Conservation (phyloP, 2,329 filamentous ascomycete genomes). For the Colletotrichum orchidophilum region DNA sequence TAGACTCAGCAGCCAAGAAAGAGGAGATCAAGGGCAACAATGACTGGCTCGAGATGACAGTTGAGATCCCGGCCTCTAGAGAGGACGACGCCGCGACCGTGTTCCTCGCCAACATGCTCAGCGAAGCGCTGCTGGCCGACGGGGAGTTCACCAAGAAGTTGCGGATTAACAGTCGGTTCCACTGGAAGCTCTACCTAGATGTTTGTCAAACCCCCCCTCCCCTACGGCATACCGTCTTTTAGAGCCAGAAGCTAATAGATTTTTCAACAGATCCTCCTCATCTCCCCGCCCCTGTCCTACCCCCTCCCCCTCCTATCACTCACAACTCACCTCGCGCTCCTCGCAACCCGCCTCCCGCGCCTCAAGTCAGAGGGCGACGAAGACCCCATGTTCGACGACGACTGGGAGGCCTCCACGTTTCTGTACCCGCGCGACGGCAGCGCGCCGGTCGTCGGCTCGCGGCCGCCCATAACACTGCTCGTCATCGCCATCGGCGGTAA, state of each 20-base stretch:
- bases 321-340: constrained; percentile 91
- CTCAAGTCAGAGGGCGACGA: constrained; percentile 92
- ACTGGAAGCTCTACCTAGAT: constrained; percentile 97
- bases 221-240: not conserved
- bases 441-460: constrained; percentile 45
- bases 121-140: constrained; percentile 83
- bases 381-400: constrained; percentile 97
- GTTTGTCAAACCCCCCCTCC: constrained; percentile 61
- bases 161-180: constrained; percentile 89
- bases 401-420: constrained; percentile 86
- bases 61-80: constrained; percentile 89
- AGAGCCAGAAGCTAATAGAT: not conserved
- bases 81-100: constrained; percentile 92
- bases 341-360: constrained; percentile 84
- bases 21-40: constrained; percentile 55
- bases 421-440: constrained; percentile 71
- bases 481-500: constrained; percentile 88
- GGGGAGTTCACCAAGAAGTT: constrained; percentile 75
- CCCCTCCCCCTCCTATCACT: constrained; percentile 92
- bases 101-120: constrained; percentile 88
- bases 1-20: constrained; percentile 40
- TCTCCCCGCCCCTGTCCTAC: constrained; percentile 92
- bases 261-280: constrained; percentile 77
- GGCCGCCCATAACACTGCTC: constrained; percentile 89
- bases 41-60: constrained; percentile 88